These are phyloP conservation scores for Ichthyophthirius multifiliis DNA, from an alignment of 169 alveolate genomes.

Conservation along the genomic window DNA sequence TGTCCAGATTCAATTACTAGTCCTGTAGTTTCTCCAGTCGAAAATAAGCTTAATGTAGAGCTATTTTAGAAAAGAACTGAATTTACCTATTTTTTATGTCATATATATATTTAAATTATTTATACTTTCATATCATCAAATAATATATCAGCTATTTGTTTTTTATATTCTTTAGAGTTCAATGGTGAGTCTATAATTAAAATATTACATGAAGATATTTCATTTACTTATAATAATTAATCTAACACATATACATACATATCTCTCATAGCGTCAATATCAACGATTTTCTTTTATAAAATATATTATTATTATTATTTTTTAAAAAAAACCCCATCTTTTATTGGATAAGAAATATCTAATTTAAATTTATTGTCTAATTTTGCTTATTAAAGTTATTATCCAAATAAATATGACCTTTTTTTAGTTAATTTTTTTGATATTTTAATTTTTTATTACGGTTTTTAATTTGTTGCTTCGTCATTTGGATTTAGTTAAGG, in stretches of 20 bases:
- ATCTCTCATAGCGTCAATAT: constrained; percentile 33
- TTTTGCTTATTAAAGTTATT: not conserved
- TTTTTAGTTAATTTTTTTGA: not conserved
- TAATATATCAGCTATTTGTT: constrained; percentile 21
- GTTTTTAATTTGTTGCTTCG: not conserved
- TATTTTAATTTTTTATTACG: not conserved
- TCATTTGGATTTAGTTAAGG: not conserved
- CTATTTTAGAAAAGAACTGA: constrained; percentile 35
- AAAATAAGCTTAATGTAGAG: constrained; percentile 30
- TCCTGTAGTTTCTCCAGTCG: constrained; percentile 42
- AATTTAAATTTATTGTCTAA: not conserved
- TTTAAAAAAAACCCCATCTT: not conserved
- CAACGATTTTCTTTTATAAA: constrained; percentile 17
- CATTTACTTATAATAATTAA: constrained; percentile 19
- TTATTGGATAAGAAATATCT: not conserved
- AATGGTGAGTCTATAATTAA: constrained; percentile 29
- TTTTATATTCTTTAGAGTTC: constrained; percentile 25
- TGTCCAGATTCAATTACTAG: constrained; percentile 49
- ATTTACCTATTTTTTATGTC: too few species aligned
- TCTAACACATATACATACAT: constrained; percentile 27
- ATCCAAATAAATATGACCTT: not conserved
- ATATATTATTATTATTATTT: not conserved
- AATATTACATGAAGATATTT: constrained; percentile 25
- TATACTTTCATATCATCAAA: constrained; percentile 36
- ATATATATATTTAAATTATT: not conserved